Evolutionary conservation across 73 alveolate genomes (phyloP).

Genomic region (Symbiodinium pilosum): DNA sequence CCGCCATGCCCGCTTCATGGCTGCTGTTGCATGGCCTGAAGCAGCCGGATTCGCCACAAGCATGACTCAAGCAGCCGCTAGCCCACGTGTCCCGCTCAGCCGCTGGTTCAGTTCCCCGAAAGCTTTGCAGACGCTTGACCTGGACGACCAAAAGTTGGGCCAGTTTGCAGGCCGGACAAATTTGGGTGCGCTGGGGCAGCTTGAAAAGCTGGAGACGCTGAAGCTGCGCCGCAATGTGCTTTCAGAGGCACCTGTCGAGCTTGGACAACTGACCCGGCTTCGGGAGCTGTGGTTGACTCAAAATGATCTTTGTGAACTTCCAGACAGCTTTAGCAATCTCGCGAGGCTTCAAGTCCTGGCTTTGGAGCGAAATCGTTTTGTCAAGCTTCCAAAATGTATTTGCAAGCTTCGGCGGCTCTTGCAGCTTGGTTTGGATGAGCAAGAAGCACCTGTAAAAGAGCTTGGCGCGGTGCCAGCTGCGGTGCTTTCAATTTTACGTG

Average conservation of each 20-base stretch:
- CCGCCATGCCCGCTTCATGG: slow-evolving; percentile 9
- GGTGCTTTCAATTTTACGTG: slow-evolving; percentile 62
- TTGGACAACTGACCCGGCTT: not conserved
- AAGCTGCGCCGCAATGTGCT: slow-evolving; percentile 24
- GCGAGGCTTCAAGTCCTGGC: slow-evolving; percentile 39
- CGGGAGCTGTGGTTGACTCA: slow-evolving; percentile 62
- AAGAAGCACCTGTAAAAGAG: slow-evolving; percentile 8
- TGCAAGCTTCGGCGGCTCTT: not conserved
- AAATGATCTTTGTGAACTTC: slow-evolving; percentile 25
- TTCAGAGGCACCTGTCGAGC: not conserved
- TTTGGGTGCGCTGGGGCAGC: slow-evolving; percentile 10
- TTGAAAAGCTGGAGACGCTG: slow-evolving; percentile 28
- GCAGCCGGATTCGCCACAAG: not conserved
- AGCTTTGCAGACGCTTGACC: not conserved
- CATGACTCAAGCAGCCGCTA: not conserved
- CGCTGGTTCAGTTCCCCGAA: not conserved
- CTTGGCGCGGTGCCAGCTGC: not conserved
- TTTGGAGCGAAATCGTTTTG: slow-evolving; percentile 38
- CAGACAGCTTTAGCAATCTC: slow-evolving; percentile 18
- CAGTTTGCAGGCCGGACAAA: not conserved
- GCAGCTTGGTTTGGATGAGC: slow-evolving; percentile 85
- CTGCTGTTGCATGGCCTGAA: not conserved
- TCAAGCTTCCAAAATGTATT: not conserved
- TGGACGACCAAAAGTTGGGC: slow-evolving; percentile 13
- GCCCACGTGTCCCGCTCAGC: not conserved